phyloP scores from a whole-genome alignment of 2,329 filamentous ascomycete species.

The Claviceps africana region DNA sequence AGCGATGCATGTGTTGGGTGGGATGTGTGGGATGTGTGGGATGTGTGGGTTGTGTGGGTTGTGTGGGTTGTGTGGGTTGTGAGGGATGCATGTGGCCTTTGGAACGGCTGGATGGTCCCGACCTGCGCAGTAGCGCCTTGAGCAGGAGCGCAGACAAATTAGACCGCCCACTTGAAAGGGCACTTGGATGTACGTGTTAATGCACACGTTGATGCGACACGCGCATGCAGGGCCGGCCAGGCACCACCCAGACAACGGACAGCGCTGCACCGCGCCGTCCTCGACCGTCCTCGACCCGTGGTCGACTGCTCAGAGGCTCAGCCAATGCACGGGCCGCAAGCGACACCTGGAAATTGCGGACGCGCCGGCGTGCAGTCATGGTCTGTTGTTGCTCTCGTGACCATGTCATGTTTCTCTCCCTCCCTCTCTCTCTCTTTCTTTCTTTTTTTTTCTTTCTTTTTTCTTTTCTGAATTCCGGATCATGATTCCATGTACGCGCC shows the following conservation, averaged over 20 bases:
- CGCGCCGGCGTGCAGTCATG: neutral
- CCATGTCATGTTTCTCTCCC: no score
- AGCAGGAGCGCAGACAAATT: slow-evolving; percentile 3
- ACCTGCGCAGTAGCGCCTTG: neutral
- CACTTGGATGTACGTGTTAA: neutral
- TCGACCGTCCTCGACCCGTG: no score
- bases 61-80: no score
- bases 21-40: neutral
- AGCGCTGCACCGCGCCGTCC: no score
- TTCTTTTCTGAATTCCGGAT: slow-evolving; percentile 2
- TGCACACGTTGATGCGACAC: neutral
- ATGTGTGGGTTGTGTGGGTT: neutral
- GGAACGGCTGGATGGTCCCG: neutral
- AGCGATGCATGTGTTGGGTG: no score
- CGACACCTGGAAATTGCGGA: no score
- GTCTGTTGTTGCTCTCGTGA: no score
- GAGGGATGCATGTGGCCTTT: neutral
- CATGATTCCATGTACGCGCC: neutral
- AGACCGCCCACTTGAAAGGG: neutral
- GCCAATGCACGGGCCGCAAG: no score
- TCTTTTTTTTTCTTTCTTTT: neutral
- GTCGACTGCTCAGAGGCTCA: no score
- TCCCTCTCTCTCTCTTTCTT: neutral
- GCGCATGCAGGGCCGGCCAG: no score
- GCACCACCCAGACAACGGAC: neutral